Evolutionary conservation across 2,329 filamentous ascomycete species (phyloP).

Genomic region (Fusarium sp.): DNA sequence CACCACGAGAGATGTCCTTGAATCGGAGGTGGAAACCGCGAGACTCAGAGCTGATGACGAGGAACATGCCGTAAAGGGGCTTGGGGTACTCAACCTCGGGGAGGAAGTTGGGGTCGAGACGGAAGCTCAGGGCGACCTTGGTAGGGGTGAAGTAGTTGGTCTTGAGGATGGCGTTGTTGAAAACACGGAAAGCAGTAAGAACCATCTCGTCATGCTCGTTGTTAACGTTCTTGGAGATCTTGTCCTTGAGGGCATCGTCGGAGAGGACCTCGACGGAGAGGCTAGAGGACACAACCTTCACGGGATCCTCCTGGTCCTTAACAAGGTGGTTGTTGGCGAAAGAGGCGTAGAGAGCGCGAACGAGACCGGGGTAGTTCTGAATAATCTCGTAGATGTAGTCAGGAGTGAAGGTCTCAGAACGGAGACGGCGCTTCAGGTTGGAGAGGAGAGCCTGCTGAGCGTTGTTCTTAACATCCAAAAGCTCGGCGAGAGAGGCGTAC

Average conservation of each 20-base stretch:
- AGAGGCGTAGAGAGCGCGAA: constrained; percentile 88
- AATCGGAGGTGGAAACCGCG: constrained; percentile 98
- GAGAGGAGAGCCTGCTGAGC: constrained; percentile 87
- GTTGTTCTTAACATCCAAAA: constrained; percentile 84
- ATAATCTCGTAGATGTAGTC: constrained; percentile 99
- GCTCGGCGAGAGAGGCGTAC: constrained; percentile 85
- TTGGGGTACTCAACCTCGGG: constrained; percentile 93
- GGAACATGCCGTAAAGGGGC: constrained; percentile 96
- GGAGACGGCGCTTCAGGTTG: constrained; percentile 94
- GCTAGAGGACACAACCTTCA: constrained; percentile 65
- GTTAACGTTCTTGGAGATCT: constrained; percentile 81
- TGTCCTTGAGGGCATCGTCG: constrained; percentile 77
- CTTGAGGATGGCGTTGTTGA: constrained; percentile 94
- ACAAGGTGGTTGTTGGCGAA: constrained; percentile 88
- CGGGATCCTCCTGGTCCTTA: constrained; percentile 63
- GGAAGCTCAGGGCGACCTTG: constrained; percentile 97
- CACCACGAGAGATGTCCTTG: constrained; percentile 94
- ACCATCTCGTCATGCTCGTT: constrained; percentile 99
- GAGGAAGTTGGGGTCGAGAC: constrained; percentile 88
- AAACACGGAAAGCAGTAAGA: constrained; percentile 94
- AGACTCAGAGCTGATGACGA: constrained; percentile 96
- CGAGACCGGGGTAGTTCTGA: constrained; percentile 85
- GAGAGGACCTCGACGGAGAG: constrained; percentile 76
- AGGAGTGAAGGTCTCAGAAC: constrained; percentile 96
- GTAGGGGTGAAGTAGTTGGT: constrained; percentile 98